Conservation (phyloP, 75 land plant genomes). For the Adiantum capillusveneris region DNA sequence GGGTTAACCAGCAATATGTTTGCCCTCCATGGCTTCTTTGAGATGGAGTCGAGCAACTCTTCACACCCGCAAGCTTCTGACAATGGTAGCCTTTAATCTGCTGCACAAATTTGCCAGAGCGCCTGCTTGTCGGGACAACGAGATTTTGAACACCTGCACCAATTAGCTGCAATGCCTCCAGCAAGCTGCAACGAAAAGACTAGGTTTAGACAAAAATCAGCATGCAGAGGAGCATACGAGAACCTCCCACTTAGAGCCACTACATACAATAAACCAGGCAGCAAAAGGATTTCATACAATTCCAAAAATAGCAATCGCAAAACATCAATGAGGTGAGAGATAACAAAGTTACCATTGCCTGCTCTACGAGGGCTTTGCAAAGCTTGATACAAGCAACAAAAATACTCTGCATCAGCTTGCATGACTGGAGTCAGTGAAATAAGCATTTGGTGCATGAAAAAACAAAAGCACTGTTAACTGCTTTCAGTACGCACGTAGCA, state of each 20-base stretch:
- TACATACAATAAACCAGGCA: no score
- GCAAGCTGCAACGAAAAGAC: conserved; percentile 28
- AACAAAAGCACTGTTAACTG: neutral
- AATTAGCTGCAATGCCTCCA: conserved; percentile 62
- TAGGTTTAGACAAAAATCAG: conserved; percentile 2
- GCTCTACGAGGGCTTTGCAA: no score
- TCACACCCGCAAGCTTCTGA: conserved; percentile 8
- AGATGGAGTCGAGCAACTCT: conserved; percentile 6
- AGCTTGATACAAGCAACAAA: no score
- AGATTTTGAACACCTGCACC: conserved; percentile 63
- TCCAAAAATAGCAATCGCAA: no score
- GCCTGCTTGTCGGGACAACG: conserved; percentile 45
- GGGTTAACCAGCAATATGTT: conserved; percentile 73
- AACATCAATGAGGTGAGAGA: no score
- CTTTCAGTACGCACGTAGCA: neutral
- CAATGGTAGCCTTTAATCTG: neutral
- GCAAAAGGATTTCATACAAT: no score
- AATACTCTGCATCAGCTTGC: neutral
- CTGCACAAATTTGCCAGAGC: neutral
- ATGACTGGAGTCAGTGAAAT: neutral
- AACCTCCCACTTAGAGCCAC: no score
- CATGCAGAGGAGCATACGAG: no score
- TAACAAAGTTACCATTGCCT: no score
- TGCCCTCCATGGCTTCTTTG: conserved; percentile 9
- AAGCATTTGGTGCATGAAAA: neutral